phyloP scores from a whole-genome alignment of 805 yeast species.

The Lipomyces chichibuensis region DNA sequence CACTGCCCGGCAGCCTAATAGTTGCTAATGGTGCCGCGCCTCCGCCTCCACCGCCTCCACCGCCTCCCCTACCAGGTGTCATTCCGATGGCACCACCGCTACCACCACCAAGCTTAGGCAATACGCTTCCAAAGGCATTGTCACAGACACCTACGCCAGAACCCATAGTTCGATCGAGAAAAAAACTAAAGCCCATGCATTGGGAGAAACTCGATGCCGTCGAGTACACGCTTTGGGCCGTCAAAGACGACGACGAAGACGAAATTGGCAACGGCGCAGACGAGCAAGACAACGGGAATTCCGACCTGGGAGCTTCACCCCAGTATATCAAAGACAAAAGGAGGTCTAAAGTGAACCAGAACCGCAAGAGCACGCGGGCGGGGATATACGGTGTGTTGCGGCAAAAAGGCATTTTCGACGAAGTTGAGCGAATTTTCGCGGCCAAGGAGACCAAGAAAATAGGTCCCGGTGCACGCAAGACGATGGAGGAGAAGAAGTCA shows the following conservation, averaged over 20 bases:
- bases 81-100: slow-evolving; percentile 46
- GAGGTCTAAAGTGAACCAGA: slow-evolving; percentile 33
- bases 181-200: slow-evolving; percentile 88
- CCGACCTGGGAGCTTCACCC: neutral
- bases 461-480: slow-evolving; percentile 49
- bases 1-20: slow-evolving; percentile 39
- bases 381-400: slow-evolving; percentile 64
- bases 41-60: slow-evolving; percentile 43
- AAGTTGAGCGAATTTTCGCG: slow-evolving; percentile 83
- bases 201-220: slow-evolving; percentile 90
- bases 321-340: neutral
- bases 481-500: slow-evolving; percentile 59
- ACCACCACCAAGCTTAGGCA: slow-evolving; percentile 45
- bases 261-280: slow-evolving; percentile 10
- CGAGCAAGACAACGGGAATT: slow-evolving; percentile 3
- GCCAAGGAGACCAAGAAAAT: slow-evolving; percentile 69
- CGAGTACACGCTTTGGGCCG: slow-evolving; percentile 82
- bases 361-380: slow-evolving; percentile 51
- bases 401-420: slow-evolving; percentile 78
- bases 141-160: slow-evolving; percentile 43
- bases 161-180: slow-evolving; percentile 62
- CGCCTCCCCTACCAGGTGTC: slow-evolving; percentile 47
- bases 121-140: slow-evolving; percentile 41
- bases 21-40: slow-evolving; percentile 29
- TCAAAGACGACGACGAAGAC: slow-evolving; percentile 17